Evolutionary conservation across 2,329 filamentous ascomycete species (phyloP), one percentile per base, ranked within the genome.

Genomic region (Lachnellula arida): DNA sequence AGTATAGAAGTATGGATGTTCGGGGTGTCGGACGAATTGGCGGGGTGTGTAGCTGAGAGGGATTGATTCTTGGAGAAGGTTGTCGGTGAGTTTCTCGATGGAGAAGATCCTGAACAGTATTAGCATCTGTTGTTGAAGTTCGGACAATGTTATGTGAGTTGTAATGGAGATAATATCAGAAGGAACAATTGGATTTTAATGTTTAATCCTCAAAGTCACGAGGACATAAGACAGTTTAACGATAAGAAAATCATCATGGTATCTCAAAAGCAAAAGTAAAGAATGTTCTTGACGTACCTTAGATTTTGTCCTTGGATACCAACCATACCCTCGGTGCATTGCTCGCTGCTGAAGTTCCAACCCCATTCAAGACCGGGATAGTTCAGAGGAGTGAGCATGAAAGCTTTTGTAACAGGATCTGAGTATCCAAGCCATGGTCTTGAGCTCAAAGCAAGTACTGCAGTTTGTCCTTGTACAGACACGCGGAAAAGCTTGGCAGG

Each of bases 401-500:
- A 96, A 39, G 86, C 86, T 68, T 89, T 90, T 2, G 88, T 92
- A 57, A 92, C 87, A 2, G 89, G 85, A 66, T 97, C 91, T 0
- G 91, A 88, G 70, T 97, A 97, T 44, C 92, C 93, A 4, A 99
- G 79, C 92, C 93, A 99, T n/a, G 94, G 89, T 54, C 93, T 85
- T 15, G 92, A 95, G 71, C 91, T 97, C 53, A 97, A 80, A 2
- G 90, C 93, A 51, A 99, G 79, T 14, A 97, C 88, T 43, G 91
- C 91, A 5, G 88, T 87, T 62, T 91, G 88, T 17, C 86, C 86
- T 67, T 94, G 86, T 8, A 97, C 89, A 5, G 87, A 88, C n/a
- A 97, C 91, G 63, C 89, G 86, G 72, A 96, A 97, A 2, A 99
- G 80, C 64, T 90, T 91, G 44, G 96, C 92, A 28, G 90, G 84